phyloP scores from a whole-genome alignment of 495 filamentous ascomycete genomes.

The Penicillium manginii region DNA sequence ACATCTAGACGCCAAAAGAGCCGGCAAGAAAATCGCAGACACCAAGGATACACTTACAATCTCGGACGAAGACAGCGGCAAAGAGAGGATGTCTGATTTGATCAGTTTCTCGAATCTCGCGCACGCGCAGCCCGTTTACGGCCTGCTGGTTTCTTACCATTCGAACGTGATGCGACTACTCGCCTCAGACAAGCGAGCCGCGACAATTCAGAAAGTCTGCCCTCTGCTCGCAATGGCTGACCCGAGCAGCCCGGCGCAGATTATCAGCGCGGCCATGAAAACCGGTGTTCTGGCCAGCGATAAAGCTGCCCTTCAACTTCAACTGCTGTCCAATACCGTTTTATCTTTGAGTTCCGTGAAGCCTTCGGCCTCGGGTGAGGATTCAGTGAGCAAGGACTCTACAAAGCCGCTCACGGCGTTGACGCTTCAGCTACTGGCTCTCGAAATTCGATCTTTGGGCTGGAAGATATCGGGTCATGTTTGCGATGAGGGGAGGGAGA shows the following conservation, averaged over 20 bases:
- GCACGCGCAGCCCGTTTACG: constrained; percentile 38
- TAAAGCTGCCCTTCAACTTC: constrained; percentile 71
- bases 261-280: constrained; percentile 60
- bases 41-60: constrained; percentile 15
- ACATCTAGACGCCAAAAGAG: constrained; percentile 30
- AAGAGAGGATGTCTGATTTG: constrained; percentile 62
- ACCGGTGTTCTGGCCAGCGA: constrained; percentile 44
- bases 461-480: constrained; percentile 75
- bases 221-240: constrained; percentile 47
- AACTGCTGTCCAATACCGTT: constrained; percentile 67
- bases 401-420: constrained; percentile 64
- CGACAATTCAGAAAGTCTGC: constrained; percentile 55
- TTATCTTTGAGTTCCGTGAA: constrained; percentile 60
- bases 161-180: constrained; percentile 56
- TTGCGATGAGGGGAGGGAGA: constrained; percentile 67
- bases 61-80: constrained; percentile 36
- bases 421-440: constrained; percentile 66
- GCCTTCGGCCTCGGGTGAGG: constrained; percentile 36
- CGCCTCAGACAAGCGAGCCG: constrained; percentile 42
- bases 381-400: constrained; percentile 48
- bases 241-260: constrained; percentile 64
- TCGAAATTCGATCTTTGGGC: constrained; percentile 67
- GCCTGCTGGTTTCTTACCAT: constrained; percentile 45
- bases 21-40: constrained; percentile 26
- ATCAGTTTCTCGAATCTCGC: constrained; percentile 58